Base-by-base conservation (phyloP, 1,284 basidiomycete genomes). In the Meira miltonrushii region DNA sequence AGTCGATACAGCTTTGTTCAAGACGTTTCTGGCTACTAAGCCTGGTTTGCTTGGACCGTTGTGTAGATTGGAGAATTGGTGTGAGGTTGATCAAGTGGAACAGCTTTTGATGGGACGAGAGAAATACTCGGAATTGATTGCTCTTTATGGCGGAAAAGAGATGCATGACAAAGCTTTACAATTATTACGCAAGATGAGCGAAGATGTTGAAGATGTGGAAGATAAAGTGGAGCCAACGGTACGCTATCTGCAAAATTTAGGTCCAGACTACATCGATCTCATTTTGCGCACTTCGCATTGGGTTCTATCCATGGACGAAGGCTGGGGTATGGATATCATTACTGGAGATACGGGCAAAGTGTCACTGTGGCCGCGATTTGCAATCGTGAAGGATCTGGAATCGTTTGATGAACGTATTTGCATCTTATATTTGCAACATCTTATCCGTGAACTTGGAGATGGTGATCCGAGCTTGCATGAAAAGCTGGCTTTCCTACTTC, bases 31-130 rank as follows among this genome's bases (percentile, higher is more conserved):
- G 19, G 82, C 89, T 39, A 88, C 88, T 33, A 83, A 89, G 58
- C 92, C 94, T 0, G 85, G 84, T 9, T 81, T 98, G 60, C 81
- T 98, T 4, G 92, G 90, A 0, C 86, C 90, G 23, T 79, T 98
- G 46, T 97, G 94, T 79, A 84, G 95, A 40, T 82, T 94, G 41
- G 86, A 90, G 19, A 97, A 97, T 79, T 98, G 92, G 91, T 97
- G 93, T 79, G 92, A 97, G 74, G 92, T 97, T 0, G 86, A 87
- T 1, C 91, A 97, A 75, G 91, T 98, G 0, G 92, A 97, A 77
- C 89, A 89, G 73, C 85, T 92, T 59, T 80, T 99, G 46, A 84
- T 85, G 65, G 85, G 86, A 39, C 7, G 37, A 9, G 72, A 95
- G 89, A 93, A 92, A 86, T 89, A 85, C 72, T 84, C 86, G 1